phyloP scores from a whole-genome alignment of 768 basidiomycete genomes.

The Leccinum boreale region DNA sequence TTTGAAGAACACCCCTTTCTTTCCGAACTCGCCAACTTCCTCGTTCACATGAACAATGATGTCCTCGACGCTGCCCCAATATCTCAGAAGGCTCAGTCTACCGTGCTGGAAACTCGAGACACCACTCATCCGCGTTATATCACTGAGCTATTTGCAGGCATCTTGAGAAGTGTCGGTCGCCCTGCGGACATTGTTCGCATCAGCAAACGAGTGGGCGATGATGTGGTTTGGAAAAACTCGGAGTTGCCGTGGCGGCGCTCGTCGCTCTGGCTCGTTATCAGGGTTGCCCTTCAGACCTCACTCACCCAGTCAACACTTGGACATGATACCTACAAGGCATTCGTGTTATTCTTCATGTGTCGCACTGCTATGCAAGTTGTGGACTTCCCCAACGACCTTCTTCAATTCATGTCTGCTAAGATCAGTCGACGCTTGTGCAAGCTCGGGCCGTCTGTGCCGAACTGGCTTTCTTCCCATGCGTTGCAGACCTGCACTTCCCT shows the following conservation, averaged over 20 bases:
- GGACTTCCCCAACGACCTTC: slow-evolving; percentile 23
- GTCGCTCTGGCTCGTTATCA: slow-evolving; percentile 34
- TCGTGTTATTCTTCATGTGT: slow-evolving; percentile 42
- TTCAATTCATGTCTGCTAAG: slow-evolving; percentile 30
- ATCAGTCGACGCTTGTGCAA: slow-evolving; percentile 25
- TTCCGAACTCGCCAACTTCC: slow-evolving; percentile 36
- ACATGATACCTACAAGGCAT: slow-evolving; percentile 40
- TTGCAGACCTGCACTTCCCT: slow-evolving; percentile 31
- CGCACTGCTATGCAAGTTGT: slow-evolving; percentile 17
- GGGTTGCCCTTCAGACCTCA: slow-evolving; percentile 33
- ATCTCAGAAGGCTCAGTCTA: not conserved
- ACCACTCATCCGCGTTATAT: not conserved
- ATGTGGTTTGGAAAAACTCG: not conserved
- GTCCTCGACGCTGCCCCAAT: slow-evolving; percentile 23
- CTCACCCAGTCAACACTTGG: slow-evolving; percentile 13
- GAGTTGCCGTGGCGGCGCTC: slow-evolving; percentile 30
- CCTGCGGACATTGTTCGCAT: not conserved
- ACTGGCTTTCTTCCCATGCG: slow-evolving; percentile 37
- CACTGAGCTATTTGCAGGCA: not conserved
- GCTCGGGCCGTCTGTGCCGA: slow-evolving; percentile 20
- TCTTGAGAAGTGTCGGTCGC: not conserved
- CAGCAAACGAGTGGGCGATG: slow-evolving; percentile 1
- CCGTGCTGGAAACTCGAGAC: slow-evolving; percentile 9
- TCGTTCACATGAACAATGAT: slow-evolving; percentile 33
- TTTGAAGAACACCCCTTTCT: slow-evolving; percentile 32